Evolutionary conservation across 176 grass and related monocot genomes (phyloP).

Genomic region (Canna indica): DNA sequence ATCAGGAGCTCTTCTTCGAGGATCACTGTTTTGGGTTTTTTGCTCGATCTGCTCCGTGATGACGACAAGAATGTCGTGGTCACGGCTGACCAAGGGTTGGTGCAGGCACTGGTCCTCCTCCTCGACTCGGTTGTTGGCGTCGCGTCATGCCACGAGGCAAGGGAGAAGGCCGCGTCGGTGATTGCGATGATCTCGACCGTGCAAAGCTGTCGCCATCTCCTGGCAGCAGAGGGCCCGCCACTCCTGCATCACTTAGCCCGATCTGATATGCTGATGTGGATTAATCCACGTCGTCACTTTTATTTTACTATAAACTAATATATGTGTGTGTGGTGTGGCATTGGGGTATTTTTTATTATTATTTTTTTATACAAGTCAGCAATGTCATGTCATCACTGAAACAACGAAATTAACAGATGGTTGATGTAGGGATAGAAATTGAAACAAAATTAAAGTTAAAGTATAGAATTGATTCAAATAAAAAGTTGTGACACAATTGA

Average conservation of each 20-base stretch:
- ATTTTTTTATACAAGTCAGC: too few species aligned
- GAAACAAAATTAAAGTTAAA: too few species aligned
- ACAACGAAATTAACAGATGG: too few species aligned
- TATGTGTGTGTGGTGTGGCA: too few species aligned
- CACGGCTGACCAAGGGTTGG: slow-evolving; percentile 4
- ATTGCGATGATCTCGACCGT: slow-evolving; percentile 16
- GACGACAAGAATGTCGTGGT: slow-evolving; percentile 22
- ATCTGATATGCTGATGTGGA: too few species aligned
- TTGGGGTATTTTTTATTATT: too few species aligned
- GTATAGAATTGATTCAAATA: too few species aligned
- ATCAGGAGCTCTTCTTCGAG: slow-evolving; percentile 15
- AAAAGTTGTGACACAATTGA: too few species aligned
- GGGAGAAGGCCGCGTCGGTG: slow-evolving; percentile 11
- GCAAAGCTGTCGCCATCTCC: slow-evolving; percentile 15
- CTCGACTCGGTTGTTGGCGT: slow-evolving; percentile 3
- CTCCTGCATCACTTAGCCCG: slow-evolving; percentile 20
- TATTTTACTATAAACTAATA: too few species aligned
- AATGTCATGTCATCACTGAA: too few species aligned
- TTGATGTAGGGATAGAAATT: too few species aligned
- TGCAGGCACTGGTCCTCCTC: slow-evolving; percentile 17
- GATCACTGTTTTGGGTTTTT: slow-evolving; percentile 9
- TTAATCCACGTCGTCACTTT: too few species aligned
- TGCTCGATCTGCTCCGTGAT: slow-evolving; percentile 8
- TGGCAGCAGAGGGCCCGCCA: slow-evolving; percentile 6
- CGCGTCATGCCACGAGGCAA: slow-evolving; percentile 4